Evolutionary conservation across 345 rosid species (phyloP), one percentile per base, ranked within the genome.

Genomic region (Punica granatum): DNA sequence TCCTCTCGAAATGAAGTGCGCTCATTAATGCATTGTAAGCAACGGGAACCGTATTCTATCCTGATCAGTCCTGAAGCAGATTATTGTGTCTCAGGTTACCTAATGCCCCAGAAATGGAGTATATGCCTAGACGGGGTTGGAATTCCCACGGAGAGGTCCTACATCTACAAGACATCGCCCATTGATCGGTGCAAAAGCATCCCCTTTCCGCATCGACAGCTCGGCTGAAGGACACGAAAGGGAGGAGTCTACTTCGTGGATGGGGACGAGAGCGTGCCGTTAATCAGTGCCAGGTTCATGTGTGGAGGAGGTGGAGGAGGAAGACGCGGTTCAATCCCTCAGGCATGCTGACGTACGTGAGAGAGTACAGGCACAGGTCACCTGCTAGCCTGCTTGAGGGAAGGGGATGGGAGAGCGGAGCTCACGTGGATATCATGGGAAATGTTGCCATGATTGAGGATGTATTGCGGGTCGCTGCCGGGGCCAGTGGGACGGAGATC

Each of bases 301-400:
- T 88, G 90, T 12, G 89, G 86, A 3, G 78, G 69, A 92, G 85
- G 11, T 88, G 92, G 92, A 79, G 80, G 72, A 92, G 97, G 11
- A 85, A 72, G 73, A 83, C 92, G 7, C 76, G 88, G 70, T 88
- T 85, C 79, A 90, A 90, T 66, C 94, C 92, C 0, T 82, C 88
- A 0, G 89, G 92, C 25, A 76, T 66, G 42, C 66, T 70, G 0
- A 82, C 86, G 1, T 74, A 73, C 43, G 48, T 78, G 7, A 75
- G 89, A 71, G 97, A 90, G 74, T 86, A 81, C 61, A 74, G 25
- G 64, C 92, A 90, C 77, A 78, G 80, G 69, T 76, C 86, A 0
- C 84, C 88, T 0, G 74, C 84, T 16, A 85, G 83, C 69, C 67
- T 88, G 26, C 76, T 88, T 0, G 90, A 88, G 28, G 87, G 88